A percentile compares a stretch with the other conserved stretches of the same genome.
These are phyloP conservation scores for Pseudogymnoascus sp. DNA, from an alignment of 2,329 filamentous ascomycete genomes.

Conservation along the genomic window DNA sequence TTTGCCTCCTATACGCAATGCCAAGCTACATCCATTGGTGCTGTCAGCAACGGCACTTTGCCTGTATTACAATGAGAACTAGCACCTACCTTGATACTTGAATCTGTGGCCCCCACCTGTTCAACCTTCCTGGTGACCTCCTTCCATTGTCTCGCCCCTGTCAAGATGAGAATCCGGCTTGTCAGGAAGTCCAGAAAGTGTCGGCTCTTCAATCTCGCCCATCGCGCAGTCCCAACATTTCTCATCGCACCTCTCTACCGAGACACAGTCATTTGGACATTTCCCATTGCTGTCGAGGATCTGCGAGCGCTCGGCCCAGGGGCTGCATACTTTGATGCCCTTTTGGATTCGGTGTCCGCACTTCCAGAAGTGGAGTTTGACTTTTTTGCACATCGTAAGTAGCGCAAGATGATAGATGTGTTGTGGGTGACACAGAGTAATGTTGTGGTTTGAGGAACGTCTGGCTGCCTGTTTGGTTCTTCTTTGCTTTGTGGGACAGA, in stretches of 20 bases:
- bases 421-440: background rate
- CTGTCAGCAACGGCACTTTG: background rate
- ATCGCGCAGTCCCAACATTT: background rate
- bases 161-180: background rate
- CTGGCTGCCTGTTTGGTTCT: background rate
- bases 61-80: background rate
- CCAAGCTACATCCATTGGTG: background rate
- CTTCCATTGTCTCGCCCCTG: too few species aligned
- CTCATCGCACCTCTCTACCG: background rate
- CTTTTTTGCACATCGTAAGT: background rate
- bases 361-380: background rate
- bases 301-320: background rate
- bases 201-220: background rate
- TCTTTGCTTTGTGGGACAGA: background rate
- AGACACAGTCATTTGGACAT: conserved; percentile 1
- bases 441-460: background rate
- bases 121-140: background rate
- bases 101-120: background rate
- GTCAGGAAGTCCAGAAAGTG: background rate
- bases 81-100: background rate
- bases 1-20: background rate
- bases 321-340: background rate
- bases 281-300: background rate
- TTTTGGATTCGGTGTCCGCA: background rate
- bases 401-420: background rate